These are phyloP conservation scores for Amanita exitialis DNA, from an alignment of 768 basidiomycete genomes.

Conservation along the genomic window DNA sequence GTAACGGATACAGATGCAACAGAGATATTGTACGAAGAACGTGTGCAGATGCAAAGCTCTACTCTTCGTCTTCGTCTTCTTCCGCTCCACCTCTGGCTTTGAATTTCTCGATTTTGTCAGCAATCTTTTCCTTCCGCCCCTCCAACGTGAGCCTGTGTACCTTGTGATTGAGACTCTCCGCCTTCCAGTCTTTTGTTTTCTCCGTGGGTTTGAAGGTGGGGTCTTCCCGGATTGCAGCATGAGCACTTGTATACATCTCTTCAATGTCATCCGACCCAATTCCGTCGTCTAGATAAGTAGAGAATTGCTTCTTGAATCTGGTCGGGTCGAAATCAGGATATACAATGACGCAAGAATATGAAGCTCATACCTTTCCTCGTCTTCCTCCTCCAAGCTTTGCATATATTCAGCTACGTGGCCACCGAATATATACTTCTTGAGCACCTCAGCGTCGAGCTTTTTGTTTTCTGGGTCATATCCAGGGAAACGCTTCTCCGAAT, in stretches of 20 bases:
- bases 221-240: constrained; percentile 93
- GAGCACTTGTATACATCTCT: constrained; percentile 88
- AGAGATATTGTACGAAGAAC: background rate
- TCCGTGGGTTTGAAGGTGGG: constrained; percentile 85
- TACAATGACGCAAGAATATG: background rate
- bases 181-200: constrained; percentile 87
- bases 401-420: constrained; percentile 99
- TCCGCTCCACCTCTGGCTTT: constrained; percentile 52
- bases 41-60: constrained; percentile 17
- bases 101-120: constrained; percentile 87
- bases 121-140: constrained; percentile 73
- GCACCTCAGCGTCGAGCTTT: constrained; percentile 84
- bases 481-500: constrained; percentile 97
- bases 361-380: constrained; percentile 76
- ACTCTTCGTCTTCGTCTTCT: constrained; percentile 54
- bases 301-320: constrained; percentile 96
- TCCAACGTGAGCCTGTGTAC: constrained; percentile 58
- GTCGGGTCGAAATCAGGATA: background rate
- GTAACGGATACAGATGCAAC: background rate
- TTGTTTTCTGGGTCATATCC: constrained; percentile 93
- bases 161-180: constrained; percentile 69
- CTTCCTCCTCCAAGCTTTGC: constrained; percentile 98
- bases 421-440: constrained; percentile 97
- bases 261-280: constrained; percentile 95
- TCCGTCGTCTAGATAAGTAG: constrained; percentile 91